Conservation (phyloP, 768 basidiomycete species). For the Rubroboletus satanas region DNA sequence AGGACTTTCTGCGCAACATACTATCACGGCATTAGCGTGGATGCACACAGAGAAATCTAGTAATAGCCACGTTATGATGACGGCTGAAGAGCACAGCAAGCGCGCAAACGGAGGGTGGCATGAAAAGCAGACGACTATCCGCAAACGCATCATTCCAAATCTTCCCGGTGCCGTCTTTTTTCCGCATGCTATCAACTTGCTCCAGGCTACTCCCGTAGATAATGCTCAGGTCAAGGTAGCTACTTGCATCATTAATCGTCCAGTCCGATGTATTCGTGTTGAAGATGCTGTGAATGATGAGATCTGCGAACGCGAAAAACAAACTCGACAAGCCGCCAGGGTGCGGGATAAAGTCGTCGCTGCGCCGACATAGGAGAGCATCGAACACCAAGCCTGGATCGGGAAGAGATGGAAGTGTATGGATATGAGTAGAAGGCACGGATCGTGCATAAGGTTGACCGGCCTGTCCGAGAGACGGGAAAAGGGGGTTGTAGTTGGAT, state of each 20-base stretch:
- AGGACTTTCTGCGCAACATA: constrained; percentile 66
- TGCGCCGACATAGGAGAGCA: constrained; percentile 47
- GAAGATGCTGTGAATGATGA: constrained; percentile 74
- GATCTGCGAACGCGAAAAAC: constrained; percentile 77
- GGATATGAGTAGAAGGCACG: constrained; percentile 46
- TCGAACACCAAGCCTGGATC: constrained; percentile 71
- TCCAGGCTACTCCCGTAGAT: constrained; percentile 61
- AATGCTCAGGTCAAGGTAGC: constrained; percentile 74
- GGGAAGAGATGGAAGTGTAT: constrained; percentile 49
- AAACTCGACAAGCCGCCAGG: constrained; percentile 68
- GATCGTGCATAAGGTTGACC: constrained; percentile 66
- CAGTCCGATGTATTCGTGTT: constrained; percentile 46
- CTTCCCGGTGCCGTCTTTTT: constrained; percentile 60
- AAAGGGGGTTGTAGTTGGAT: constrained; percentile 52
- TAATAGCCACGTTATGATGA: constrained; percentile 59
- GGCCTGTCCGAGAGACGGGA: constrained; percentile 55
- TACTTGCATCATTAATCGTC: constrained; percentile 59
- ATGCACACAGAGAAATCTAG: neutral
- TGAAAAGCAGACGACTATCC: constrained; percentile 57
- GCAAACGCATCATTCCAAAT: constrained; percentile 71
- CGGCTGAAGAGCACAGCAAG: constrained; percentile 65
- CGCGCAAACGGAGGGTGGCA: constrained; percentile 71
- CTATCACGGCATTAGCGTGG: constrained; percentile 34
- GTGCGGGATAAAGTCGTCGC: constrained; percentile 43
- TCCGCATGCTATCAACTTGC: constrained; percentile 49